phyloP scores from a whole-genome alignment of 2,329 filamentous ascomycete species.

The Ceratocystis alfenasii region DNA sequence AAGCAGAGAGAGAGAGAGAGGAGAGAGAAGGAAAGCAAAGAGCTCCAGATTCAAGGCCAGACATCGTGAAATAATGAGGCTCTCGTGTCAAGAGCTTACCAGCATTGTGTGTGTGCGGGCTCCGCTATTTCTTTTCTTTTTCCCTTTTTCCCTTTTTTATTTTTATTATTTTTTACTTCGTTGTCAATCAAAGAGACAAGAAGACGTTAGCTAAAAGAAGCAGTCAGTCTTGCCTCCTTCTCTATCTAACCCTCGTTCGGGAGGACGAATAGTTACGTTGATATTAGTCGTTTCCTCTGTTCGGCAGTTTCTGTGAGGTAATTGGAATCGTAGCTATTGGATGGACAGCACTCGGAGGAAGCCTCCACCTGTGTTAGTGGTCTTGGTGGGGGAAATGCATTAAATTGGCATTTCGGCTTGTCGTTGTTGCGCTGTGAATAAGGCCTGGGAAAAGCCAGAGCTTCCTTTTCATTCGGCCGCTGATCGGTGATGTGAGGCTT shows the following conservation, averaged over 20 bases:
- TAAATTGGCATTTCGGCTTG: background rate
- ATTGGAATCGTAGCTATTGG: slow-evolving; percentile 10
- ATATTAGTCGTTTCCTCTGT: slow-evolving; percentile 1
- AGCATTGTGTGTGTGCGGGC: background rate
- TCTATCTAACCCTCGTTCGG: background rate
- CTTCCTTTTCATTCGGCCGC: background rate
- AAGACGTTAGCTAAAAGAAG: slow-evolving; percentile 1
- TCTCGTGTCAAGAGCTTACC: background rate
- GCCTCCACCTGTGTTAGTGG: background rate
- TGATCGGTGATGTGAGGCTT: background rate
- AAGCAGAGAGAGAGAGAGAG: background rate
- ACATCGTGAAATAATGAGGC: background rate
- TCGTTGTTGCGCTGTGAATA: background rate
- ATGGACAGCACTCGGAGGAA: background rate
- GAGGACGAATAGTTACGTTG: background rate
- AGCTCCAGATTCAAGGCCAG: background rate
- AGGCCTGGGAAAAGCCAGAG: background rate
- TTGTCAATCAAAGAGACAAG: background rate
- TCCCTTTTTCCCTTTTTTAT: background rate
- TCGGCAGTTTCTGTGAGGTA: slow-evolving; percentile 4
- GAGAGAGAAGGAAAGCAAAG: background rate
- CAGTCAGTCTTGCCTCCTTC: background rate
- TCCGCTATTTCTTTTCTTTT: background rate
- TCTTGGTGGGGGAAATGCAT: background rate
- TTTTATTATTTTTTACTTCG: too few species aligned